Base-by-base conservation (phyloP, 345 rosid species). In the Aquilaria sinensis region DNA sequence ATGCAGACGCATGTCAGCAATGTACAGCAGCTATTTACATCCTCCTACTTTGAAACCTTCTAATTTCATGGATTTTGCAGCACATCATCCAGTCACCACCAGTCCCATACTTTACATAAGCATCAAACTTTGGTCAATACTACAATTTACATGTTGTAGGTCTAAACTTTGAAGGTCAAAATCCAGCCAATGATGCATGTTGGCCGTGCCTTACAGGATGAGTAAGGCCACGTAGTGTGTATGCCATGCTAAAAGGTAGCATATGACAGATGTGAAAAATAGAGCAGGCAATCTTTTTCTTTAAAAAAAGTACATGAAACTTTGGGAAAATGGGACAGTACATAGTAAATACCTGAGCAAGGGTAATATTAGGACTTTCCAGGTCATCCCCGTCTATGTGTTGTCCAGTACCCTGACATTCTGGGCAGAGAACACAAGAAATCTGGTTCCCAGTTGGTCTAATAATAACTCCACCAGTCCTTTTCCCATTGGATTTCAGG, bases 401-500 rank as follows among this genome's bases (percentile, higher is more conserved):
- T 31, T 78, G 61, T 47, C 97, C 93, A 8, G 96, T 88, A 64
- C 99, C 97, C 73, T 88, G 99, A 73, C 96, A 94, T 78, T 88
- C 91, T 61, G 99, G 92, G 74, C 96, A 94, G 83, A 91, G 85
- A 33, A 80, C 83, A 9, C 85, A 87, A 58, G 71, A 73, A 68
- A 87, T 79, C 61, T 68, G 78, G 62, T 62, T 61, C 52, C 70
- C 77, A 13, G 70, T 66, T 57, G 56, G 62, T 55, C 60, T 70
- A 69, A 23, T 23, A 23, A 29, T 15, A 47, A 63, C 76, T 70
- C 57, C 72, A 67, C 60, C 71, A 65, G 75, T 82, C 43, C 62
- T 71, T 37, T 58, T 34, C 61, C 75, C 69, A 57, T 58, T 72
- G 67, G 32, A 49, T 75, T 83, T 90, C 64, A 63, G 48, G 66